These are phyloP conservation scores for Castanopsis chinensis DNA, from an alignment of 306 rosid genomes.

Conservation along the genomic window DNA sequence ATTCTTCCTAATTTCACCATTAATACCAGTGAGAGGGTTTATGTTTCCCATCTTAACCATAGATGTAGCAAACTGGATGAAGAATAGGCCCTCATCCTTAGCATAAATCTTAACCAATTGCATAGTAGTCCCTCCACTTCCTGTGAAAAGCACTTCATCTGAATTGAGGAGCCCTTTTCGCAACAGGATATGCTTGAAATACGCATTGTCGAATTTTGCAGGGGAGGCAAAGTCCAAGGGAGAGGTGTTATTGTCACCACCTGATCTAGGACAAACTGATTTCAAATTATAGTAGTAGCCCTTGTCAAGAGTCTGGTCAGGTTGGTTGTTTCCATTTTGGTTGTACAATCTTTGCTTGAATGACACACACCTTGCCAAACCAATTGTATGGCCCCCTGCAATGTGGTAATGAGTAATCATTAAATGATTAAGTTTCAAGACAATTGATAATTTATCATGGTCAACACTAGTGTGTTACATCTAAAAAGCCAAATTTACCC, in stretches of 20 bases:
- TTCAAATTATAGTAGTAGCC: conserved; percentile 60
- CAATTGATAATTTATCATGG: background rate
- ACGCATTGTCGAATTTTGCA: conserved; percentile 60
- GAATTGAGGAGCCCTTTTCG: conserved; percentile 79
- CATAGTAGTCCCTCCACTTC: conserved; percentile 38
- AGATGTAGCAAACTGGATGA: conserved; percentile 67
- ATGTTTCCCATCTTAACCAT: conserved; percentile 78
- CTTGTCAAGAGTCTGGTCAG: conserved; percentile 60
- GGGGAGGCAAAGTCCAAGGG: conserved; percentile 83
- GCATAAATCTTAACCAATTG: conserved; percentile 58
- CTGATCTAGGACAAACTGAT: conserved; percentile 63
- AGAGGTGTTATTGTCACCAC: conserved; percentile 65
- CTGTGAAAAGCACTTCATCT: conserved; percentile 71
- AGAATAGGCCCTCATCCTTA: conserved; percentile 58
- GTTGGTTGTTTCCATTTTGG: conserved; percentile 76
- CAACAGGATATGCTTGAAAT: conserved; percentile 59
- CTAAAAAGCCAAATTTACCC: conserved; percentile 29
- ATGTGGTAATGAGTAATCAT: background rate
- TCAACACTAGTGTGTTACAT: background rate
- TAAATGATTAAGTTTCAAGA: too few relatives aligned
- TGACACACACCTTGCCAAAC: conserved; percentile 50
- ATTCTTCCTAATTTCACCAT: conserved; percentile 72
- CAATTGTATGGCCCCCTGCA: conserved; percentile 82
- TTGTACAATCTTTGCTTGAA: conserved; percentile 88
- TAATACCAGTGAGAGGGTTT: conserved; percentile 59